phyloP scores from a whole-genome alignment of 169 alveolate genomes.

The Cardiosporidium cionae region DNA sequence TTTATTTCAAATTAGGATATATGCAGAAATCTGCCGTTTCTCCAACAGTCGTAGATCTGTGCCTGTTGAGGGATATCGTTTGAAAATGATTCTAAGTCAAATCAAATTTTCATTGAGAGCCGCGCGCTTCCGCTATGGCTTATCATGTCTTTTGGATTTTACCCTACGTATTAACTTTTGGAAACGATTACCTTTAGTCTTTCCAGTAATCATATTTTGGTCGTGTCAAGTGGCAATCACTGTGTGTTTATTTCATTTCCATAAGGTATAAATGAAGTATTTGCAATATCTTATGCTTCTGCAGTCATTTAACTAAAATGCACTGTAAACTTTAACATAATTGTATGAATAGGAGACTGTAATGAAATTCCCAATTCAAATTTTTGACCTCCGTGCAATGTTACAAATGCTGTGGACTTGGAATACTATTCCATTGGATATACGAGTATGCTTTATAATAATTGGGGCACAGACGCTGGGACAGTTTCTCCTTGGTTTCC shows the following conservation, averaged over 20 bases:
- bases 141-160: conserved; percentile 1
- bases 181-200: neutral
- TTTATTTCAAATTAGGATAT: too few relatives aligned
- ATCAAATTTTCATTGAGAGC: neutral
- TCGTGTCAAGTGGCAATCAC: conserved; percentile 4
- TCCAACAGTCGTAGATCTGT: neutral
- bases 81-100: neutral
- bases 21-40: neutral
- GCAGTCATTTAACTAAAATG: neutral
- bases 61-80: neutral
- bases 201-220: conserved; percentile 3
- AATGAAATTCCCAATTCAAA: neutral
- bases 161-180: neutral
- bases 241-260: neutral
- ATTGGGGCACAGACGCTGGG: neutral
- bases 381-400: neutral
- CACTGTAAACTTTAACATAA: neutral
- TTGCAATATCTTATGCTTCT: neutral
- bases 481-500: neutral
- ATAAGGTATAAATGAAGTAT: neutral
- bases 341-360: neutral
- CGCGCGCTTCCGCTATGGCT: conserved; percentile 3
- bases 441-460: neutral
- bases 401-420: neutral
- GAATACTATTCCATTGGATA: neutral